Evolutionary conservation across 1,284 basidiomycete species (phyloP).

Genomic region (Butyriboletus pseudospeciosus): DNA sequence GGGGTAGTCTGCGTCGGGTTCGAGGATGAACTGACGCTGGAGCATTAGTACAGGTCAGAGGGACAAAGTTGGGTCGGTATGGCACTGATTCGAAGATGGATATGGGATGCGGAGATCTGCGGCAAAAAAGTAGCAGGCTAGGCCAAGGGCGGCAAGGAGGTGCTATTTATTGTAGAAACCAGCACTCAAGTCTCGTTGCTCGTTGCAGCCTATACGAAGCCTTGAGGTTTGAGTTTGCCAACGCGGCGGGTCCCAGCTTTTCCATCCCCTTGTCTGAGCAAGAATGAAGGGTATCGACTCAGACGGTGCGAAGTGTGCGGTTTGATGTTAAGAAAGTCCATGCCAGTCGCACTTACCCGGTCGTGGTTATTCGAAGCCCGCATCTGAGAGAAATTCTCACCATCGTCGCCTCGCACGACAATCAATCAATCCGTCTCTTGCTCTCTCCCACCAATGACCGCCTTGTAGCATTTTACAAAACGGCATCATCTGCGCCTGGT

Average conservation of each 20-base stretch:
- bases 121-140: background rate
- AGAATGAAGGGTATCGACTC: background rate
- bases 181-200: background rate
- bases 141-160: background rate
- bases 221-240: background rate
- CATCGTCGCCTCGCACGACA: too few species aligned
- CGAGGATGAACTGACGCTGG: conserved; percentile 19
- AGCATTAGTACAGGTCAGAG: conserved; percentile 12
- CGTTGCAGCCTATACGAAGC: too few species aligned
- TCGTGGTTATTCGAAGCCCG: too few species aligned
- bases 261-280: background rate
- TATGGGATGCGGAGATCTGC: background rate
- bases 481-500: too few species aligned
- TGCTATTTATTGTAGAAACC: background rate
- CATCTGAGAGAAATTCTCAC: too few species aligned
- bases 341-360: background rate
- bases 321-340: background rate
- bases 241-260: too few species aligned
- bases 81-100: background rate
- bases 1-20: conserved; percentile 39
- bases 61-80: background rate
- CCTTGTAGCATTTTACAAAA: too few species aligned
- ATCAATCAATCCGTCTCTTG: too few species aligned
- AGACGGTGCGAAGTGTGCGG: background rate
- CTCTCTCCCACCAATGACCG: too few species aligned